Conservation (phyloP, 2,329 filamentous ascomycete genomes). For the Alternaria postmessia region DNA sequence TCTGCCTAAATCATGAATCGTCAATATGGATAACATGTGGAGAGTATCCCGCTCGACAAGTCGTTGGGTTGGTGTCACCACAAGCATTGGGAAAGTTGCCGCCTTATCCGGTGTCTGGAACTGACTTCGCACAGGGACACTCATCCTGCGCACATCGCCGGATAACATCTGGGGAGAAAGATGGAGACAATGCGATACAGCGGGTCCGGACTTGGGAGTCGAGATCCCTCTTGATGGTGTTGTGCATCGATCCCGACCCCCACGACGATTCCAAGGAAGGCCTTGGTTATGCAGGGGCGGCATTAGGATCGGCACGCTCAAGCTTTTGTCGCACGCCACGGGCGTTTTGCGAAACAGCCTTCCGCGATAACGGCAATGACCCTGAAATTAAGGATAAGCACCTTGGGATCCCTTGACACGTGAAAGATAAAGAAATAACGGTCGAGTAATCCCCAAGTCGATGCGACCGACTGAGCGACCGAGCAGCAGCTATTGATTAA, state of each 20-base stretch:
- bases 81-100: neutral
- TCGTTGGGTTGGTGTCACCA: conserved; percentile 1
- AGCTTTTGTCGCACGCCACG: conserved; percentile 16
- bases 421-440: neutral
- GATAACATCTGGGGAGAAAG: conserved; percentile 18
- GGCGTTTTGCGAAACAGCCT: conserved; percentile 17
- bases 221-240: conserved; percentile 7
- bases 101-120: conserved; percentile 4
- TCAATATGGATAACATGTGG: conserved; percentile 9
- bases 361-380: conserved; percentile 16
- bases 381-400: conserved; percentile 18
- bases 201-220: conserved; percentile 18
- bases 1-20: conserved; percentile 1
- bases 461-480: neutral
- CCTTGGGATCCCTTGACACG: conserved; percentile 1
- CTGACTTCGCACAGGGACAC: conserved; percentile 6
- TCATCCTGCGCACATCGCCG: conserved; percentile 6
- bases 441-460: neutral
- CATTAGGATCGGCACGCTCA: conserved; percentile 23
- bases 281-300: conserved; percentile 22
- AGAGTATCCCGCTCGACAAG: conserved; percentile 3
- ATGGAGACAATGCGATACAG: conserved; percentile 17
- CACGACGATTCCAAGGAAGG: conserved; percentile 16
- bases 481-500: neutral
- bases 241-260: conserved; percentile 13